Conservation (phyloP, 768 basidiomycete genomes). For the Dacryopinax primogenitus region DNA sequence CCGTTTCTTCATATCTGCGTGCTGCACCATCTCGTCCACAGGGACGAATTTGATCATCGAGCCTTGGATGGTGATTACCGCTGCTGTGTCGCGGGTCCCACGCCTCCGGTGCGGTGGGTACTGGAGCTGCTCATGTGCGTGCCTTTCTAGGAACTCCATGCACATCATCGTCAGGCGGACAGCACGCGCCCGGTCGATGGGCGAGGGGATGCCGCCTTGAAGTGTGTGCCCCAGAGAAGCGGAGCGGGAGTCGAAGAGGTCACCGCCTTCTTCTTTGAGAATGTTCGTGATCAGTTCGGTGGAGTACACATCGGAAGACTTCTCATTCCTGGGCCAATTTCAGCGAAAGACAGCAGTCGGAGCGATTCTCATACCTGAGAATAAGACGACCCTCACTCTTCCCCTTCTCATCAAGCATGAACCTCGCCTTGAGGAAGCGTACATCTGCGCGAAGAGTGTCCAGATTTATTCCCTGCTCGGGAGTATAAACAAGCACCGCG, state of each 20-base stretch:
- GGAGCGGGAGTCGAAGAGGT: conserved; percentile 82
- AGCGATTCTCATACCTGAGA: conserved; percentile 48
- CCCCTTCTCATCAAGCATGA: conserved; percentile 73
- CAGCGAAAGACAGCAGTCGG: conserved; percentile 10
- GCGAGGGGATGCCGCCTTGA: conserved; percentile 92
- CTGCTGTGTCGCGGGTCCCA: conserved; percentile 48
- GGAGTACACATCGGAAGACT: conserved; percentile 74
- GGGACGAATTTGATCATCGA: conserved; percentile 70
- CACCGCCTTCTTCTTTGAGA: conserved; percentile 85
- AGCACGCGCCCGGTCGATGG: conserved; percentile 83
- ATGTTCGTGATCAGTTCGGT: conserved; percentile 88
- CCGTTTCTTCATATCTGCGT: conserved; percentile 85
- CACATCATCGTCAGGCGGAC: conserved; percentile 80
- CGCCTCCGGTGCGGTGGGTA: conserved; percentile 40
- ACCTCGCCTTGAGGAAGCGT: conserved; percentile 74
- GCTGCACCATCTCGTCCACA: conserved; percentile 66
- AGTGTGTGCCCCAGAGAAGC: conserved; percentile 96
- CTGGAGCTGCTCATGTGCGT: conserved; percentile 35
- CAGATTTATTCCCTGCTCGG: conserved; percentile 77
- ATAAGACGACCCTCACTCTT: conserved; percentile 88
- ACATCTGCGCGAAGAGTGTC: conserved; percentile 73
- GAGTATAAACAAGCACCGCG: conserved; percentile 86
- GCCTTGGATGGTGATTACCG: conserved; percentile 84
- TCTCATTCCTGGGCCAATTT: conserved; percentile 53
- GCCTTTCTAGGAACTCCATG: conserved; percentile 85